Conservation (phyloP, 2,329 filamentous ascomycete genomes). For the Didymella lethalis region DNA sequence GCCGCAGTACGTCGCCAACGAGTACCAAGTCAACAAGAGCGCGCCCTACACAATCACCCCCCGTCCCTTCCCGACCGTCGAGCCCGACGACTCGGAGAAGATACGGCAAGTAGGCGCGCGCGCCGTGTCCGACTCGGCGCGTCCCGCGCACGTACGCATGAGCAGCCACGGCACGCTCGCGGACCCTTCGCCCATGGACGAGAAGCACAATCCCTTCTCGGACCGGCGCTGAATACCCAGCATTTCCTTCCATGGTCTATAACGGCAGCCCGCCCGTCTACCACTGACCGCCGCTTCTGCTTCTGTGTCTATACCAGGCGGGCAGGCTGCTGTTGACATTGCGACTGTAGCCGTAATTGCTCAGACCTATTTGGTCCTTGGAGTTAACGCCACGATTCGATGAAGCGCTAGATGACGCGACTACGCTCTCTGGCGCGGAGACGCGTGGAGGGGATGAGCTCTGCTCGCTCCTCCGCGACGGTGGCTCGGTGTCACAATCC, state of each 20-base stretch:
- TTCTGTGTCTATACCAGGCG: slow-evolving; percentile 53
- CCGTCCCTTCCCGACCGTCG: slow-evolving; percentile 54
- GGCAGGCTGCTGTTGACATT: slow-evolving; percentile 37
- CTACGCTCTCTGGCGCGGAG: slow-evolving; percentile 45
- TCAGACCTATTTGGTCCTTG: slow-evolving; percentile 51
- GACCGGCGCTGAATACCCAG: slow-evolving; percentile 25
- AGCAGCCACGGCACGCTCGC: slow-evolving; percentile 57
- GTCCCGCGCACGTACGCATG: slow-evolving; percentile 54
- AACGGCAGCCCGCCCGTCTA: slow-evolving; percentile 42
- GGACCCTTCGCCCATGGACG: slow-evolving; percentile 53
- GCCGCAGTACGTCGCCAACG: slow-evolving; percentile 52
- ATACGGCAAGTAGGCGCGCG: slow-evolving; percentile 55
- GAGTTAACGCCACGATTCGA: slow-evolving; percentile 41
- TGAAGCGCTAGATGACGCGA: slow-evolving; percentile 20
- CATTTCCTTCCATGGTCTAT: slow-evolving; percentile 32
- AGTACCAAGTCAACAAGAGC: slow-evolving; percentile 55
- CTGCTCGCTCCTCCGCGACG: slow-evolving; percentile 40
- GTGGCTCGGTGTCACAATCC: slow-evolving; percentile 49
- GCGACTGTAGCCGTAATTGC: slow-evolving; percentile 53
- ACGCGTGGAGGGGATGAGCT: slow-evolving; percentile 52
- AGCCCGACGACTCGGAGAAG: slow-evolving; percentile 51
- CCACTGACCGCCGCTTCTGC: slow-evolving; percentile 56
- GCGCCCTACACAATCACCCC: slow-evolving; percentile 57
- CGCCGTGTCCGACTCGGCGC: slow-evolving; percentile 53
- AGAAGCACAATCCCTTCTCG: slow-evolving; percentile 47